A percentile compares a stretch with the other conserved stretches of the same genome.
These are phyloP conservation scores for Copromyces sp. DNA, from an alignment of 495 filamentous ascomycete species.

Conservation along the genomic window DNA sequence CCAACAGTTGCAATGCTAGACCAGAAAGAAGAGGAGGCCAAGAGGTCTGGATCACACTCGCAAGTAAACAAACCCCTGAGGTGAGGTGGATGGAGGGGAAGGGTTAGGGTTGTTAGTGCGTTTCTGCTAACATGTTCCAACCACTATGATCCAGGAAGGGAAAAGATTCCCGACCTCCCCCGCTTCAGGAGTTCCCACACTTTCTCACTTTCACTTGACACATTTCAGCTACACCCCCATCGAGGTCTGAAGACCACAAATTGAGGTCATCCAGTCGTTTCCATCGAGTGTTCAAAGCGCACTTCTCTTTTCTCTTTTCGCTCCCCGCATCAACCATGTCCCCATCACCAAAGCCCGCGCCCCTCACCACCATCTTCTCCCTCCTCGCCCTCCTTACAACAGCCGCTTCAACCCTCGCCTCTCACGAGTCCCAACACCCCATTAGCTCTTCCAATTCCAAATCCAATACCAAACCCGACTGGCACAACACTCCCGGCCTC, in stretches of 20 bases:
- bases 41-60: not conserved
- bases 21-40: not conserved
- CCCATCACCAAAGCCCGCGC: not conserved
- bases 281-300: not conserved
- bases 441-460: not conserved
- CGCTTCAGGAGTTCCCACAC: not conserved
- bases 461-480: not conserved
- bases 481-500: conserved; percentile 17
- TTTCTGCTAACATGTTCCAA: not conserved
- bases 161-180: not conserved
- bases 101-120: not conserved
- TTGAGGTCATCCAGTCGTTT: not conserved
- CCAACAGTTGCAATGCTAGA: not conserved
- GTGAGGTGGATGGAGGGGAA: not conserved
- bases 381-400: not conserved
- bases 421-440: not conserved
- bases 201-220: not conserved
- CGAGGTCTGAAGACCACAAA: not conserved
- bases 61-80: not conserved
- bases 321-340: not conserved
- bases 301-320: not conserved
- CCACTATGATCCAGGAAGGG: not conserved
- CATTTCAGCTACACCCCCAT: not conserved
- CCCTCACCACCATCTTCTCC: not conserved
- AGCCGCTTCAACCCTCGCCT: not conserved